Base-by-base conservation (phyloP, 2,329 filamentous ascomycete species). In the Pseudogymnoascus sp. region DNA sequence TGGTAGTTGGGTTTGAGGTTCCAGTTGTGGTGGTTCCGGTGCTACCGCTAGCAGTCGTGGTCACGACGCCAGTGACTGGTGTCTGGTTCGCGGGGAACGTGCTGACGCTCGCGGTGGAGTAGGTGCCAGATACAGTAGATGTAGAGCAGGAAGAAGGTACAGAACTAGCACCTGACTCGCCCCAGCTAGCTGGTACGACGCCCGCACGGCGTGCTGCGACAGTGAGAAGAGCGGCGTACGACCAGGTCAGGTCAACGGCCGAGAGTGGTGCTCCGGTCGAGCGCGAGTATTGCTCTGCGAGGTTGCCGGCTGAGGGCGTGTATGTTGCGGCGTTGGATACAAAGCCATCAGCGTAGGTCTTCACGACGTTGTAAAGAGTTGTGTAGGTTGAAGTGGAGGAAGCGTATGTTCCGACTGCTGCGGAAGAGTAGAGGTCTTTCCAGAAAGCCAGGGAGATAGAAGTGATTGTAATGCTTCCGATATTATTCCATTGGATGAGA, bases 171-270 rank as follows among this genome's bases (percentile, higher is more conserved):
- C 31, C 31, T 33, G 31, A 33, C 31, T 33, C 31, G 31, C 31
- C 31, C 86, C 86, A 89, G 6, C 83, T 80, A 1, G 79, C 76
- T 1, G 86, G 84, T 6, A 86, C 73, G 14, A 81, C 69, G 22
- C 80, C 80, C 53, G 80, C 79, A 59, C 86, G 82, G 40, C 86
- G 82, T 50, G 80, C 80, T 26, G 78, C 76, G 19, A 83, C 82
- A 0, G 87, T 87, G 60, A 91, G 76, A 73, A 91, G 87, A 0
- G 87, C 81, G 1, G 87, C 86, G 67, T 90, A 90, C 0, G 86
- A 89, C 88, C 88, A 90, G 3, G 88, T 90, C 31, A 90, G 76
- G 66, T 91, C 85, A n/a, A 77, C 75, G 1, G 88, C 89, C 1
- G 86, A 89, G 3, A 87, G 75, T 1, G 84, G 85, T 0, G 70